A percentile compares a stretch with the other conserved stretches of the same genome.
phyloP scores from a whole-genome alignment of 2,329 filamentous ascomycete genomes.

The Ophiocordyceps camponoti-floridani region DNA sequence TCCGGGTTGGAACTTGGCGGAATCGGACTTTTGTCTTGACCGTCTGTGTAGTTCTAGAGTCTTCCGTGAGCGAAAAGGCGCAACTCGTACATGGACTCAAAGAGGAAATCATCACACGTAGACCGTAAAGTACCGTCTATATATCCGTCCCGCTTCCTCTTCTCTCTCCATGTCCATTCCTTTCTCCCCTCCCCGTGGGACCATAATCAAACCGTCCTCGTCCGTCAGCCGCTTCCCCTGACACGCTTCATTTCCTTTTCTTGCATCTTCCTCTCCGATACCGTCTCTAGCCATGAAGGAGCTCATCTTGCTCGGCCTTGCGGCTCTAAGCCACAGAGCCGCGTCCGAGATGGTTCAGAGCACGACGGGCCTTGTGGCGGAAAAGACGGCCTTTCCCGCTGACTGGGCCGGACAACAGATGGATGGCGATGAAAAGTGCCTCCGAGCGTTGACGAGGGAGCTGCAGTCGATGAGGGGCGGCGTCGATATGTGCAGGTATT shows the following conservation, averaged over 20 bases:
- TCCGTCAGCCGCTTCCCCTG: no score
- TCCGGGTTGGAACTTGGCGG: no score
- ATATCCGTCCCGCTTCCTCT: not conserved
- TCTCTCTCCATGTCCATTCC: not conserved
- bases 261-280: not conserved
- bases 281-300: not conserved
- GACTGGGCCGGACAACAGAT: not conserved
- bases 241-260: no score
- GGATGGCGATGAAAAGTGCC: not conserved
- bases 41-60: not conserved
- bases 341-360: not conserved
- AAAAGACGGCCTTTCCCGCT: not conserved
- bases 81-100: not conserved
- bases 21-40: no score
- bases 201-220: not conserved
- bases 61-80: not conserved
- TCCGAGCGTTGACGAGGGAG: not conserved
- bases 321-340: not conserved
- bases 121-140: not conserved
- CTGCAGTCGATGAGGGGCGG: no score
- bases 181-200: not conserved
- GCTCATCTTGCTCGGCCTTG: not conserved
- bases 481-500: not conserved
- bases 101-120: not conserved
- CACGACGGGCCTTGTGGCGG: not conserved